Base-by-base conservation (phyloP, 176 grass and related monocot genomes). In the Triticum turgidum region DNA sequence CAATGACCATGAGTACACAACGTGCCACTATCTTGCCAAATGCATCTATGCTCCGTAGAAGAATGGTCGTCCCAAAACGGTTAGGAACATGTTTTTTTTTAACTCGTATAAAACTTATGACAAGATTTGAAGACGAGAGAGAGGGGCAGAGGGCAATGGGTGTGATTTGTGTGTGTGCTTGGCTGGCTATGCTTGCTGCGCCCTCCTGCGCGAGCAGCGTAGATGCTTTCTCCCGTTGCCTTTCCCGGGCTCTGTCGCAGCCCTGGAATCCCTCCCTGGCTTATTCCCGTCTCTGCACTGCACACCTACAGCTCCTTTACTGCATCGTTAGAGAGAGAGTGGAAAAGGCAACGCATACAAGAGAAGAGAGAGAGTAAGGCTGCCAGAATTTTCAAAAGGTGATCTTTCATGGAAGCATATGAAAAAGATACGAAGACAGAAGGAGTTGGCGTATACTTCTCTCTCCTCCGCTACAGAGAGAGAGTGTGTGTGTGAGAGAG, bases 271-370 rank as follows among this genome's bases (percentile, higher is more conserved):
- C 34, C 63, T 78, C 65, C 22, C 64, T 79, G 64, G 15, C 27
- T 58, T 79, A 58, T 79, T 79, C 84, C 84, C 41, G 11, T 77
- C 65, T 44, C 72, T 27, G 29, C 63, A 22, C 72, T 68, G 49
- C 81, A 63, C 35, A 63, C n/a, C 42, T 14, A 51, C 81, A 12
- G 3, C 44, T 56, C 62, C 30, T 79, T 66, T 49, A 81, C 25
- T 81, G 27, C 27, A 64, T 68, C 10, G 12, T 42, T 51, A 34
- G 42, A n/a, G 41, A 33, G 39, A 81, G 10, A 52, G 42, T 1
- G 25, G 25, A 8, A 66, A 67, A 33, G 78, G 62, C 39, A 8
- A 63, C 6, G 39, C 25, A 47, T 17, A 11, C 38, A 49, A 12
- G 79, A 33, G 25, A 21, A 33, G 25, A 21, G 62, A 67, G 9